Evolutionary conservation across 78 protist species (phyloP), one percentile per base, ranked within the genome.

Genomic region (Dictyostelium intermedium): DNA sequence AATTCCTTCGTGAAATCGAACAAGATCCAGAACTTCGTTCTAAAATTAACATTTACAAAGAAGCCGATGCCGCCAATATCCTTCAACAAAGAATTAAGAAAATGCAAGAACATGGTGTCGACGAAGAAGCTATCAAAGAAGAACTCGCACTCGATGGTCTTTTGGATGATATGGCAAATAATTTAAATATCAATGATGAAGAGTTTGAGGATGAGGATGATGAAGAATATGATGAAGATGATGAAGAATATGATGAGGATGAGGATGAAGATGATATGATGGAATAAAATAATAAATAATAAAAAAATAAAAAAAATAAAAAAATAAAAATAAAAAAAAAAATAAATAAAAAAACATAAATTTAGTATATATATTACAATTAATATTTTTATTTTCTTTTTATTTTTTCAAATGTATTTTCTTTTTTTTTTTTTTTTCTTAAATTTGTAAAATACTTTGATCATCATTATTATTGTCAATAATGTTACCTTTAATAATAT

Each of bases 1-100:
- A 84, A 27, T 97, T 98, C 82, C 30, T 84, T 73, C 89, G 91
- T 18, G 99, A 98, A 23, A 66, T 98, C 34, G 99, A 98, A 74
- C 83, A 83, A 11, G 98, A 98, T 77, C 72, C 74, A 5, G 99
- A 98, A 47, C 45, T 95, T 60, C 83, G 99, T 13, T n/a, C 80
- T 6, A 87, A 70, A 25, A 85, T 95, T 82, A 89, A 95, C 63
- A 72, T 95, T 43, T 95, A 86, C 81, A 95, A 95, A 43, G 73
- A 41, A 41, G 79, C 41, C 8, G 76, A 74, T 32, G 95, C 91
- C 16, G 82, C 50, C 3, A 63, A 95, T 14, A 43, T 83, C 53
- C 41, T 43, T 20, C 39, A 25, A 8, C 56, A 81, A 37, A 70
- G 95, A 47, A 11, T 47, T 16, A 70, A 95, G 43, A 61, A 78